Evolutionary conservation across 2,329 filamentous ascomycete genomes (phyloP).

Genomic region (Alternaria postmessia): DNA sequence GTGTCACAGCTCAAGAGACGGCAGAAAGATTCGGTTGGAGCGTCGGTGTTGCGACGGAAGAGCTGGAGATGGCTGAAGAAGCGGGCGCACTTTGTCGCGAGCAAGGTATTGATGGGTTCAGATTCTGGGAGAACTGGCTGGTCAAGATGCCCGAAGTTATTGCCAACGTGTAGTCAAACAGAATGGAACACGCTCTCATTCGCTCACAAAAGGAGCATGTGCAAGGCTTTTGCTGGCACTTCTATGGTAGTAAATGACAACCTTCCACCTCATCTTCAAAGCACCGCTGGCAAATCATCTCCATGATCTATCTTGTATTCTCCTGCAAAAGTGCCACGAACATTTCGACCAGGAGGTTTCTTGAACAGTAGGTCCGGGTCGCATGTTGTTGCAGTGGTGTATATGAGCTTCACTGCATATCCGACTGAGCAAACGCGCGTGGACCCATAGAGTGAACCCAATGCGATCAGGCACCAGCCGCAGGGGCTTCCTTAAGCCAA

Average conservation of each 20-base stretch:
- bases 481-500: too few relatives aligned
- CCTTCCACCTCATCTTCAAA: background rate
- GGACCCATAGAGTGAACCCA: background rate
- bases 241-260: background rate
- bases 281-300: background rate
- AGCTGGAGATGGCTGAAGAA: slow-evolving; percentile 97
- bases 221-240: background rate
- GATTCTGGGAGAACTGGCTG: slow-evolving; percentile 86
- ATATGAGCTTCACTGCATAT: background rate
- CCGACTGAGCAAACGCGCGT: background rate
- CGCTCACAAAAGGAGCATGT: background rate
- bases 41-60: slow-evolving; percentile 92
- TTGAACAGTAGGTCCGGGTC: background rate
- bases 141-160: slow-evolving; percentile 23
- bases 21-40: slow-evolving; percentile 96
- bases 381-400: background rate
- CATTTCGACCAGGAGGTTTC: background rate
- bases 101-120: slow-evolving; percentile 86
- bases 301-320: background rate
- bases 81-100: slow-evolving; percentile 86
- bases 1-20: slow-evolving; percentile 87
- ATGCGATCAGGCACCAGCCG: slow-evolving; percentile 14
- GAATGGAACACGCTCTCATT: background rate
- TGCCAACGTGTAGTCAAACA: background rate
- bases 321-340: background rate